Percentiles rank a stretch among this genome's conserved stretches.
phyloP scores from a whole-genome alignment of 2,329 filamentous ascomycete species.

The Colletotrichum higginsianum region DNA sequence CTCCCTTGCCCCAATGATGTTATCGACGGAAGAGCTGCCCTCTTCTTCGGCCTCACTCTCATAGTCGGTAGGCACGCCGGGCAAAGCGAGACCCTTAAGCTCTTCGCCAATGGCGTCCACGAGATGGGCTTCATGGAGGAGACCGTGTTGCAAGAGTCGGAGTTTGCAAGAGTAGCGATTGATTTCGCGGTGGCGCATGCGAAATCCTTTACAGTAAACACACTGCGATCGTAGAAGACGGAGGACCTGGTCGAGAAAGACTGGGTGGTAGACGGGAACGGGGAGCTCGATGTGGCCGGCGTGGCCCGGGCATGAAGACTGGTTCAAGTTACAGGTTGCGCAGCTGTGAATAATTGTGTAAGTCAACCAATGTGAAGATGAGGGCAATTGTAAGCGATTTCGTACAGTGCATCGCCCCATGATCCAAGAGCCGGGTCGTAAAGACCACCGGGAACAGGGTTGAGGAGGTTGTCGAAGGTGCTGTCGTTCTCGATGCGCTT shows the following conservation, averaged over 20 bases:
- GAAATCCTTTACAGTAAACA: constrained; percentile 90
- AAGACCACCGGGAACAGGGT: constrained; percentile 90
- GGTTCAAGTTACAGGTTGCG: constrained; percentile 90
- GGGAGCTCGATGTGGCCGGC: constrained; percentile 96
- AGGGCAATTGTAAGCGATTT: constrained; percentile 40
- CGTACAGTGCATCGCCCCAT: constrained; percentile 87
- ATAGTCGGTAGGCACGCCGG: constrained; percentile 55
- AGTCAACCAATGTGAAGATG: constrained; percentile 32
- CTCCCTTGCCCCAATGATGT: constrained; percentile 66
- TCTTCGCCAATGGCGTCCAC: constrained; percentile 69
- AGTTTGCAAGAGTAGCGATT: constrained; percentile 89
- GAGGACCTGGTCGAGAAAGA: constrained; percentile 93
- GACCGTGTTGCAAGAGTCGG: constrained; percentile 85
- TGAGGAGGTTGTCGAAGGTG: constrained; percentile 93
- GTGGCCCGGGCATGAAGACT: constrained; percentile 89
- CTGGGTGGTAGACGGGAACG: constrained; percentile 94
- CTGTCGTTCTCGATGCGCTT: constrained; percentile 93
- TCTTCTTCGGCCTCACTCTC: constrained; percentile 77
- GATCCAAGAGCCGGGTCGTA: constrained; percentile 94
- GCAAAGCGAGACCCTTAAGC: constrained; percentile 59
- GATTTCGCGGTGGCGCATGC: constrained; percentile 81
- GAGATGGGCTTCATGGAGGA: constrained; percentile 77
- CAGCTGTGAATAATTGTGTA: constrained; percentile 70
- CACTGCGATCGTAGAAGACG: constrained; percentile 90
- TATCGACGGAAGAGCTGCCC: constrained; percentile 68